A percentile compares a stretch with the other conserved stretches of the same genome.
These are phyloP conservation scores for Fusarium tricinctum DNA, from an alignment of 2,329 filamentous ascomycete genomes.

Conservation along the genomic window DNA sequence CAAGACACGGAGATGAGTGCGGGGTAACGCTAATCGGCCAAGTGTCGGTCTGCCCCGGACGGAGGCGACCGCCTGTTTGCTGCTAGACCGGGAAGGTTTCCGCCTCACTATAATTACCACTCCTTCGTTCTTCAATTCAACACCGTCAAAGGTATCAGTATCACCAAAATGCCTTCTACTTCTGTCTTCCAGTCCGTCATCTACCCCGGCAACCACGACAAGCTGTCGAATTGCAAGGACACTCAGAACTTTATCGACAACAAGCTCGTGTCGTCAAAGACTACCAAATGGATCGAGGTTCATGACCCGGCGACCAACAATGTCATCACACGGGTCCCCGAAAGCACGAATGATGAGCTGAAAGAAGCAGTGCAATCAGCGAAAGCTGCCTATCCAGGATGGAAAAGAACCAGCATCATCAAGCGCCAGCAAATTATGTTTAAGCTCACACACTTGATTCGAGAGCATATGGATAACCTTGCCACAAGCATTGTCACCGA, in stretches of 20 bases:
- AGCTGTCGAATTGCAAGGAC: slow-evolving; percentile 57
- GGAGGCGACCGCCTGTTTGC: slow-evolving; percentile 34
- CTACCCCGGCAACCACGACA: slow-evolving; percentile 47
- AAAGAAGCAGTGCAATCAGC: slow-evolving; percentile 77
- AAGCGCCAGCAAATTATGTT: slow-evolving; percentile 83
- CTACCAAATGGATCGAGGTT: slow-evolving; percentile 78
- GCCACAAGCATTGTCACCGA: slow-evolving; percentile 83
- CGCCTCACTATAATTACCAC: slow-evolving; percentile 15
- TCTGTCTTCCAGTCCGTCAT: slow-evolving; percentile 35
- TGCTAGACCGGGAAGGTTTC: slow-evolving; percentile 32
- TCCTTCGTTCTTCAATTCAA: not conserved
- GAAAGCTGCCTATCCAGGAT: slow-evolving; percentile 76
- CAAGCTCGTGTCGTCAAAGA: slow-evolving; percentile 72
- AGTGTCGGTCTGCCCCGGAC: slow-evolving; percentile 34
- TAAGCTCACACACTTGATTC: slow-evolving; percentile 78
- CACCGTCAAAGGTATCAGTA: too few species aligned
- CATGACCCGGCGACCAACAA: slow-evolving; percentile 85
- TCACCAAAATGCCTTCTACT: slow-evolving; percentile 32
- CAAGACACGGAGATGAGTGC: slow-evolving; percentile 28
- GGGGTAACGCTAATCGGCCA: slow-evolving; percentile 22
- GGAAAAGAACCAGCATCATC: slow-evolving; percentile 76
- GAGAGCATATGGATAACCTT: slow-evolving; percentile 82
- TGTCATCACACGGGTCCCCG: slow-evolving; percentile 81
- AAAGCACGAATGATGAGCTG: slow-evolving; percentile 79
- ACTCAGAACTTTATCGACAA: slow-evolving; percentile 83